Evolutionary conservation across 2,329 filamentous ascomycete genomes (phyloP), one percentile per base, ranked within the genome.

Genomic region (Beauveria brongniartii): DNA sequence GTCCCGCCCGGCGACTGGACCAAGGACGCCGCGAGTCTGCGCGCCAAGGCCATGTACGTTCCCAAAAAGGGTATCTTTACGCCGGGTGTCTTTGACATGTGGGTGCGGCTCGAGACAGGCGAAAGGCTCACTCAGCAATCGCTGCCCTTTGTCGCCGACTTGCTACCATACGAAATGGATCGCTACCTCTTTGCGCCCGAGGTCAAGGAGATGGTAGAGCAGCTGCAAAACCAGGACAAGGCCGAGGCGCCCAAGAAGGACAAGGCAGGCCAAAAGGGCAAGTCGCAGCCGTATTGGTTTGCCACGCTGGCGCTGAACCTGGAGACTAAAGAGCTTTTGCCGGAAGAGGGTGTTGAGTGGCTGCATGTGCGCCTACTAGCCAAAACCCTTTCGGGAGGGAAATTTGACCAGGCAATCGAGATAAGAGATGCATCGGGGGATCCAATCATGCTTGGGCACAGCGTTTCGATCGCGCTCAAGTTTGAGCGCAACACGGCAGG

Each of bases 221-320:
- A 59, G 3, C n/a, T 50, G 5, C 26, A 37, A 12, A 53, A 53
- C 3, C 24, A 34, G n/a, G 37, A 20, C 9, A 43, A 43, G 55
- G 9, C 16, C 6, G 24, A 41, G n/a, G 24, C 44, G 20, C 7
- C 54, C 26, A 37, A 48, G 28, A 22, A 40, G 30, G 65, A 67
- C 6, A 65, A 71, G 37, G 37, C 14, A 4, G 14, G 2, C 22
- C 16, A 22, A 30, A 55, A 41, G 9, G 41, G 50, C 50, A 54
- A 61, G 22, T 26, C 37, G 20, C 58, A 53, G 24, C 44, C 52
- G 9, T 83, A 82, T 66, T 91, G 87, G 88, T 89, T 89, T 69
- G 87, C 88, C 0, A 92, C 89, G 0, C 72, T 92, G 3, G 74
- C 85, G 30, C 71, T 92, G 67, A 91, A 89, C 69, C 68, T 92